A percentile compares a stretch with the other conserved stretches of the same genome.
These are phyloP conservation scores for Oryza glumipatula DNA, from an alignment of 176 grass and related monocot species.

Conservation along the genomic window DNA sequence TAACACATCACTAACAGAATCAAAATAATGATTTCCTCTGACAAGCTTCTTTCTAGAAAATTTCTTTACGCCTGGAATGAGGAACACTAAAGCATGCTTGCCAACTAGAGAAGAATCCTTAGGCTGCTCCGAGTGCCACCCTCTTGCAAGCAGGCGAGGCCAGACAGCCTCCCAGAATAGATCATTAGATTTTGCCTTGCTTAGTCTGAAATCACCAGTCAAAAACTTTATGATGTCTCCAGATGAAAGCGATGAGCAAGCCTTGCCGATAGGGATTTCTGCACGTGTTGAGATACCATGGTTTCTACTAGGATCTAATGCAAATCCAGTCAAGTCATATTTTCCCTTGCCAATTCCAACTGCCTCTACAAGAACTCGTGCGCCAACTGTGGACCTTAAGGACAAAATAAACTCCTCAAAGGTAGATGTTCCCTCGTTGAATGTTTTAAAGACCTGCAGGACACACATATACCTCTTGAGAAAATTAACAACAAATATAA, in stretches of 20 bases:
- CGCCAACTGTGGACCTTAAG: constrained; percentile 66
- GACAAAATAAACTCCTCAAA: constrained; percentile 87
- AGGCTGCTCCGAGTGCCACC: constrained; percentile 87
- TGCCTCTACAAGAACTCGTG: constrained; percentile 62
- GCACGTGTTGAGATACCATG: constrained; percentile 49
- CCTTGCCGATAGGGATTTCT: constrained; percentile 90
- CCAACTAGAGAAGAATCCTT: constrained; percentile 55
- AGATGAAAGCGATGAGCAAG: constrained; percentile 78
- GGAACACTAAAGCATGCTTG: constrained; percentile 77
- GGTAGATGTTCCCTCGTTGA: constrained; percentile 72
- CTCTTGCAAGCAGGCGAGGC: constrained; percentile 86
- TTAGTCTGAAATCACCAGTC: constrained; percentile 91
- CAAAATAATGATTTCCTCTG: constrained; percentile 98
- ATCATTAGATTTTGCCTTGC: constrained; percentile 97
- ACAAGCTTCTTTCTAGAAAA: constrained; percentile 82
- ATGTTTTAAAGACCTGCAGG: constrained; percentile 69
- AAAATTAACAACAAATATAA: constrained; percentile 19
- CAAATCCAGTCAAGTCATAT: constrained; percentile 84
- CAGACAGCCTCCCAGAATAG: constrained; percentile 99
- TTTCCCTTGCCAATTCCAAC: constrained; percentile 91
- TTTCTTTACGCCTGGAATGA: constrained; percentile 82
- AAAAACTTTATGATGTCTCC: constrained; percentile 86
- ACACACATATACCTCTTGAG: constrained; percentile 39
- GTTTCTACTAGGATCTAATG: constrained; percentile 74
- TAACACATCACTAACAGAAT: constrained; percentile 94